Conservation (phyloP, 1,284 basidiomycete species). For the Tylopilus sp. region DNA sequence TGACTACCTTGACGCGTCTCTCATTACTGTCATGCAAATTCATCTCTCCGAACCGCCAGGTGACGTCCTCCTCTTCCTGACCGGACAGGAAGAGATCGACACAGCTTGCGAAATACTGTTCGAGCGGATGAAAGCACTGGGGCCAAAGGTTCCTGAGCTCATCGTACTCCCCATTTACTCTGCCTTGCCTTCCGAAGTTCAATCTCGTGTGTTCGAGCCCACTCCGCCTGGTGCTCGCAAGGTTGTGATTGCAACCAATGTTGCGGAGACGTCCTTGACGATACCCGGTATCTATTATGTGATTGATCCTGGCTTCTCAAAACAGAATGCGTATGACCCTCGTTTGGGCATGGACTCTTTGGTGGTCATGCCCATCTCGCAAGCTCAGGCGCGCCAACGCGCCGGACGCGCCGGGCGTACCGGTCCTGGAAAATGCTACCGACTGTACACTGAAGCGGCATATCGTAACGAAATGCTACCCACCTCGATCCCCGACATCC, state of each 20-base stretch:
- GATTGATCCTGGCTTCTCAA: conserved; percentile 97
- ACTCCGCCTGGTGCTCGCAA: conserved; percentile 96
- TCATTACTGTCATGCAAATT: conserved; percentile 99
- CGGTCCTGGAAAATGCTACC: conserved; percentile 97
- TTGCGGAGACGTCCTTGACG: conserved; percentile 97
- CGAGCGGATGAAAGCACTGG: conserved; percentile 97
- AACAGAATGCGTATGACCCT: conserved; percentile 99
- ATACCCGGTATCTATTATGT: conserved; percentile 99
- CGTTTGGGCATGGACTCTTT: conserved; percentile 98
- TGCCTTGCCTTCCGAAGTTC: conserved; percentile 95
- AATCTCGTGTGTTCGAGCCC: conserved; percentile 96
- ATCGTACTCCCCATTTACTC: conserved; percentile 98
- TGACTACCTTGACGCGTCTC: conserved; percentile 97
- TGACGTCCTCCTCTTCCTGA: conserved; percentile 95
- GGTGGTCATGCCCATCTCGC: conserved; percentile 98
- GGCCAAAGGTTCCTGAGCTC: conserved; percentile 95
- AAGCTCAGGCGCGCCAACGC: conserved; percentile 95
- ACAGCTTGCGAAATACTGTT: conserved; percentile 95
- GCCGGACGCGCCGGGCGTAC: conserved; percentile 96
- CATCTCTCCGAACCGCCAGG: conserved; percentile 97
- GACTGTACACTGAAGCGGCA: conserved; percentile 95
- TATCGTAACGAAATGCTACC: conserved; percentile 99
- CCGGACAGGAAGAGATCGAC: conserved; percentile 98
- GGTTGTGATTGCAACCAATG: conserved; percentile 98
- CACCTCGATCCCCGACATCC: conserved; percentile 97